Evolutionary conservation across 441 rosid species (phyloP), one percentile per base, ranked within the genome.

Genomic region (Capsella rubella): DNA sequence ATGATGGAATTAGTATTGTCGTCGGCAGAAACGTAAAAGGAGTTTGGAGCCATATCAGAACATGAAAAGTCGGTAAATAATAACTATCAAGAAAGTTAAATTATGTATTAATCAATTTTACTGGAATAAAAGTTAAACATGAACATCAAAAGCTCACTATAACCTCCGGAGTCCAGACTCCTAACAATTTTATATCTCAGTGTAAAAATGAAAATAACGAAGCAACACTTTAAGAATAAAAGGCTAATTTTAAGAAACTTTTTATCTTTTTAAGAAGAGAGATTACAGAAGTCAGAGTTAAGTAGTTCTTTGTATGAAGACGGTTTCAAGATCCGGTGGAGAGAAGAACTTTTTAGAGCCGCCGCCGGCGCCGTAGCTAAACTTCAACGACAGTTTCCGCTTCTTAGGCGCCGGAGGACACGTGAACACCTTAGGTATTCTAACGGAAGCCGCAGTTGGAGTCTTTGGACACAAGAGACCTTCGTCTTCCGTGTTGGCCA

Each of bases 391-490:
- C 11, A 83, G 87, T 75, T 92, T 83, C 27, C 82, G 87, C 80
- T 91, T 89, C 82, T 87, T 87, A 2, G 95, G 95, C 8, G 96
- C 90, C 1, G 87, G 88, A 12, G 98, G 98, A 81, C 98, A 93
- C 0, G 73, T 50, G 5, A 87, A 70, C 29, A 75, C 84, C 74
- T 85, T 87, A 4, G 95, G 91, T 73, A 93, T 86, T 82, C 90
- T 90, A 15, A 88, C 73, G 69, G 86, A 93, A 75, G 70, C 84
- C 1, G 84, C 88, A 0, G 92, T 93, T 50, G 98, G 98, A 15
- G 98, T 93, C 2, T 85, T 86, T 7, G 89, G 85, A 37, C 39
- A 53, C 37, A 64, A 6, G 8, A 6, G 66, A 54, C 81, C 90
- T 32, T 81, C 86, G 8, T 60, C 47, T 50, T 67, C 68, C 80